Evolutionary conservation across 495 filamentous ascomycete species (phyloP).

Genomic region (Aspergillus biplanus): DNA sequence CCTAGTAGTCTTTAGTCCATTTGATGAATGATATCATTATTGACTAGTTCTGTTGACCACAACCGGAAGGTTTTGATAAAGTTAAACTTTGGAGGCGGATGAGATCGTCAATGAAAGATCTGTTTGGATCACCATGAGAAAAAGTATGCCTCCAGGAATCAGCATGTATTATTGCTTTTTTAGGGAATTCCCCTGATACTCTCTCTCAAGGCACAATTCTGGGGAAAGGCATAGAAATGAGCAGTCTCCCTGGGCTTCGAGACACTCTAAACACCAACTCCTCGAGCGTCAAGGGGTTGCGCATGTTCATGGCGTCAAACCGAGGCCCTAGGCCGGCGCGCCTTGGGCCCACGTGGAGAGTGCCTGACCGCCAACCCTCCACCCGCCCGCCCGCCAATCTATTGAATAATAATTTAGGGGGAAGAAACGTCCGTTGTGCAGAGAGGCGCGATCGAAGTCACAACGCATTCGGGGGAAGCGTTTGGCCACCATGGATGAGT

Average conservation of each 20-base stretch:
- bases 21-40: not conserved
- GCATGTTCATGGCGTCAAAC: not conserved
- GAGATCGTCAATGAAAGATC: no score
- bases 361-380: slow-evolving; percentile 5
- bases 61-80: no score
- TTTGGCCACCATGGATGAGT: slow-evolving; percentile 27
- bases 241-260: no score
- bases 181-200: no score
- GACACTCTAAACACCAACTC: no score
- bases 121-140: no score
- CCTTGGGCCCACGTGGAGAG: slow-evolving; percentile 4
- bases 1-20: not conserved
- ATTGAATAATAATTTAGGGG: not conserved
- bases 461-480: not conserved
- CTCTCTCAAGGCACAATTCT: no score
- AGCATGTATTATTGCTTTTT: no score
- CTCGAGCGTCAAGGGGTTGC: no score
- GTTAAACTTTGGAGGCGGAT: no score
- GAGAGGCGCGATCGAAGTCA: not conserved
- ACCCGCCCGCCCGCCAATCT: not conserved
- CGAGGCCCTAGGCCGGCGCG: slow-evolving; percentile 8
- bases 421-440: not conserved
- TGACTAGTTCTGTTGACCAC: not conserved
- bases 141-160: no score
- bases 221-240: no score